Conservation (phyloP, 495 filamentous ascomycete genomes). For the Aspergillus ostianus region DNA sequence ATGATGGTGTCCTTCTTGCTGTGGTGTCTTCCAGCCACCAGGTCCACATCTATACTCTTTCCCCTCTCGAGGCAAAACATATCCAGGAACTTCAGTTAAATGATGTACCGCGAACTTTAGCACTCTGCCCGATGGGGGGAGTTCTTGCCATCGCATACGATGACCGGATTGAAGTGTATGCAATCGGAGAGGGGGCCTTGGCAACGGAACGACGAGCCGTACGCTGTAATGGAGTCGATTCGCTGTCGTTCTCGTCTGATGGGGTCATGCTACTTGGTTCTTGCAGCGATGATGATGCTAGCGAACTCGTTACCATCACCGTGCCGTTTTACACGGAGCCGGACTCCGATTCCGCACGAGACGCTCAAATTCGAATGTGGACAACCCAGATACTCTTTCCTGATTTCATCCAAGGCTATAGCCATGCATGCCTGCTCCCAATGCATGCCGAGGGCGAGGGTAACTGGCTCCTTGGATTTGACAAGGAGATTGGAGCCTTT, state of each 20-base stretch:
- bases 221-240: slow-evolving; percentile 77
- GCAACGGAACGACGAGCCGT: slow-evolving; percentile 73
- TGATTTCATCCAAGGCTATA: slow-evolving; percentile 70
- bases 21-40: slow-evolving; percentile 78
- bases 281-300: slow-evolving; percentile 58
- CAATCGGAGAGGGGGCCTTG: slow-evolving; percentile 60
- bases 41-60: slow-evolving; percentile 77
- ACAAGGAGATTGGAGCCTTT: slow-evolving; percentile 72
- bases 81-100: slow-evolving; percentile 70
- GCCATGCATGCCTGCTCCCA: slow-evolving; percentile 72
- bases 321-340: slow-evolving; percentile 70
- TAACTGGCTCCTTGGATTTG: slow-evolving; percentile 77
- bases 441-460: slow-evolving; percentile 68
- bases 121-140: slow-evolving; percentile 74
- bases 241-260: slow-evolving; percentile 77
- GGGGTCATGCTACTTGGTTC: slow-evolving; percentile 84
- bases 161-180: slow-evolving; percentile 82
- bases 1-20: slow-evolving; percentile 74
- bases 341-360: slow-evolving; percentile 48
- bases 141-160: slow-evolving; percentile 86
- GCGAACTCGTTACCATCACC: slow-evolving; percentile 73
- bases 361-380: slow-evolving; percentile 76
- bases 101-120: slow-evolving; percentile 71
- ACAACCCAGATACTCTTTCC: slow-evolving; percentile 88
- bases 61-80: slow-evolving; percentile 57